Evolutionary conservation across 192 early-diverging fungal genomes (phyloP), one percentile per base, ranked within the genome.

Genomic region (Ambispora gerdemannii): DNA sequence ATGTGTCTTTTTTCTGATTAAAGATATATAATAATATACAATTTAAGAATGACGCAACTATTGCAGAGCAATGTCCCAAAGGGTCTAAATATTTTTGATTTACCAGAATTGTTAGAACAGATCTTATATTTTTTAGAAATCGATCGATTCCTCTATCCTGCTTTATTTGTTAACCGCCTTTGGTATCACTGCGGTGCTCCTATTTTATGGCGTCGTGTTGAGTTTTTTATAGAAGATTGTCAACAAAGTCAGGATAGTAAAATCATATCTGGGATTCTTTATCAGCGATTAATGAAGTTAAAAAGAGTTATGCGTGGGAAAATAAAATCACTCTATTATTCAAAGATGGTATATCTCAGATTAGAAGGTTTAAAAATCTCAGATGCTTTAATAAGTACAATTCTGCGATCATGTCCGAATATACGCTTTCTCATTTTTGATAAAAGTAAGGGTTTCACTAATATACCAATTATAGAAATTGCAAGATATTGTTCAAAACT

Each of bases 81-180:
- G n/a, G n/a, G n/a, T n/a, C n/a, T n/a, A n/a, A n/a, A n/a, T n/a
- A n/a, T n/a, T n/a, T n/a, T n/a, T n/a, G n/a, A n/a, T n/a, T n/a
- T n/a, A n/a, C n/a, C n/a, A n/a, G n/a, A n/a, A n/a, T n/a, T 61
- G 8, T 20, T 61, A 61, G 59, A 61, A 61, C 59, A 33, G 2
- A 61, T 32, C 59, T 61, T 61, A 61, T 61, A 61, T 61, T 61
- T 33, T 32, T 32, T 61, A 61, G 59, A 61, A 61, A 30, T 50
- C 2, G n/a, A n/a, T n/a, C n/a, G n/a, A n/a, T n/a, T n/a, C n/a
- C n/a, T n/a, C n/a, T n/a, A n/a, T n/a, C n/a, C n/a, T n/a, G n/a
- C n/a, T n/a, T n/a, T n/a, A n/a, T n/a, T n/a, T n/a, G n/a, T n/a
- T n/a, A n/a, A n/a, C n/a, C n/a, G n/a, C n/a, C n/a, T n/a, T n/a